phyloP scores from a whole-genome alignment of 345 rosid species.

The Syzygium aromaticum region DNA sequence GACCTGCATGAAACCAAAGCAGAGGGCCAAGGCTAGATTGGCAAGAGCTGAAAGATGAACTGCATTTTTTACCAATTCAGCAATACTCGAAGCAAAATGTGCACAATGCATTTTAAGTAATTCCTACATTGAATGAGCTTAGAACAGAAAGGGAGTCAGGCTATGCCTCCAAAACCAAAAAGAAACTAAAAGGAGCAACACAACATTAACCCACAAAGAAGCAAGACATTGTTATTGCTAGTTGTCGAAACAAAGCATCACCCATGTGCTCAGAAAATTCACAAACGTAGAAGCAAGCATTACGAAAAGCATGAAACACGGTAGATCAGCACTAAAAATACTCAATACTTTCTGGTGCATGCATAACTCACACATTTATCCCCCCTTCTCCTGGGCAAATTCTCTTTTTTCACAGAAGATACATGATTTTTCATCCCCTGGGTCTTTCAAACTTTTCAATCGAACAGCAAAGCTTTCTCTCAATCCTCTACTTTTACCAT shows the following conservation, averaged over 20 bases:
- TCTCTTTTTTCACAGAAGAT: background rate
- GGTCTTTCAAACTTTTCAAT: background rate
- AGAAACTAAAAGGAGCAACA: background rate
- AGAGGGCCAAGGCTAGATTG: background rate
- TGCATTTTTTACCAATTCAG: background rate
- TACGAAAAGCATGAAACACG: background rate
- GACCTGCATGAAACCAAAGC: conserved; percentile 21
- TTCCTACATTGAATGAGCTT: background rate
- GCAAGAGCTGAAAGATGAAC: background rate
- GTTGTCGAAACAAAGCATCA: background rate
- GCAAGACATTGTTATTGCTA: background rate
- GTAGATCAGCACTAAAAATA: background rate
- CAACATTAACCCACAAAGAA: background rate
- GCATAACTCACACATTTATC: background rate
- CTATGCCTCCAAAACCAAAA: background rate
- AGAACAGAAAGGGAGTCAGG: background rate
- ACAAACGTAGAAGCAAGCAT: background rate
- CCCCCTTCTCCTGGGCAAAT: background rate
- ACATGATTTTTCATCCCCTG: background rate
- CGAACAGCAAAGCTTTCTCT: background rate
- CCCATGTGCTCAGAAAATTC: background rate
- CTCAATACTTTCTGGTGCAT: background rate
- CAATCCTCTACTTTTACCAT: background rate
- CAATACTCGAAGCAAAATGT: background rate
- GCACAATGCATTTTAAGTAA: background rate